Percentiles rank a stretch among this genome's conserved stretches.
Conservation (phyloP, 129 eudicot genomes). For the Dittrichia graveolens region DNA sequence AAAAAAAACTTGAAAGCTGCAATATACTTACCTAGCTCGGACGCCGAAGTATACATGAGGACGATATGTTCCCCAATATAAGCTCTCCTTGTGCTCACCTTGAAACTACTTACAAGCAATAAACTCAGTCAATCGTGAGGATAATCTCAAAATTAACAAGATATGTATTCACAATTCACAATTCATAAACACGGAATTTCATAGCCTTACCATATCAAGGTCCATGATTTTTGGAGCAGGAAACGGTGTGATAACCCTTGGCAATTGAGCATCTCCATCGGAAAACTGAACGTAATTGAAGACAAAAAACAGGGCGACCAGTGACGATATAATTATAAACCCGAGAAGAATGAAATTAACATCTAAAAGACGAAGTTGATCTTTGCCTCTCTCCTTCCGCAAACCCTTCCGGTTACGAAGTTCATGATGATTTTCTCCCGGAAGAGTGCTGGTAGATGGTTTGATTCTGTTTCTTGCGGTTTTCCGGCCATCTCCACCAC, state of each 20-base stretch:
- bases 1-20: background rate
- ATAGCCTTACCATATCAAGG: slow-evolving; percentile 74
- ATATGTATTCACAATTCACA: background rate
- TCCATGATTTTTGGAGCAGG: slow-evolving; percentile 94
- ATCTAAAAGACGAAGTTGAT: slow-evolving; percentile 42
- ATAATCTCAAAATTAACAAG: background rate
- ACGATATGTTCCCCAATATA: slow-evolving; percentile 98
- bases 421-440: slow-evolving; percentile 34
- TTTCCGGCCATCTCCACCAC: slow-evolving; percentile 53
- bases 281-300: slow-evolving; percentile 38
- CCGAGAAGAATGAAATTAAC: slow-evolving; percentile 44
- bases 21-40: slow-evolving; percentile 67
- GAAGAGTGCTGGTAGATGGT: slow-evolving; percentile 34
- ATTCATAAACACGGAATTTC: background rate
- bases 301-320: slow-evolving; percentile 39
- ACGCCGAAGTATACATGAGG: slow-evolving; percentile 88
- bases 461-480: slow-evolving; percentile 45
- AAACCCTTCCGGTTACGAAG: slow-evolving; percentile 32
- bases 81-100: slow-evolving; percentile 97
- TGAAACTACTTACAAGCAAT: slow-evolving; percentile 67
- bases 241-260: slow-evolving; percentile 89
- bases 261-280: slow-evolving; percentile 39
- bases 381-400: slow-evolving; percentile 38
- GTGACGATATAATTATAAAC: slow-evolving; percentile 38
- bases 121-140: slow-evolving; percentile 15